Percentiles rank a stretch among this genome's conserved stretches.
These are phyloP conservation scores for Trametes cinnabarina DNA, from an alignment of 768 basidiomycete genomes.

Conservation along the genomic window DNA sequence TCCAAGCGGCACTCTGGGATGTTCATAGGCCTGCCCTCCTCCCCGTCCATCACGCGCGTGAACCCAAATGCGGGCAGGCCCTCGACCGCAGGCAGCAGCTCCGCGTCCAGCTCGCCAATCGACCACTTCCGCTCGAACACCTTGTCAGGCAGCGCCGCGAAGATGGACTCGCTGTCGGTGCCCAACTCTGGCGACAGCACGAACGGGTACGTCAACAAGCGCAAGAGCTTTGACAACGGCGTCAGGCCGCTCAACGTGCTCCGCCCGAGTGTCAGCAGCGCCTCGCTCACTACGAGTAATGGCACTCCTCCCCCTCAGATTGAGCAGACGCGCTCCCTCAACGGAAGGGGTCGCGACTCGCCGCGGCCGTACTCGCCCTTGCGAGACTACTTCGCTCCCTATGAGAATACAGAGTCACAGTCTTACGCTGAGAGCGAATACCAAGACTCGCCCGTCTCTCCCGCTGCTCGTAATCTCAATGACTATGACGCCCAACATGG, in stretches of 20 bases:
- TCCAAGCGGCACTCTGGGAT: constrained; percentile 20
- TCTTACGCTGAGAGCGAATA: constrained; percentile 10
- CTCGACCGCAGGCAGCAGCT: constrained; percentile 14
- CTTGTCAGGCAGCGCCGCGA: constrained; percentile 7
- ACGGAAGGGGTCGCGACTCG: constrained; percentile 24
- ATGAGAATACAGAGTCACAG: constrained; percentile 14
- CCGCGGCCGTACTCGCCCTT: constrained; percentile 33
- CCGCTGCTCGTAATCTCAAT: neutral
- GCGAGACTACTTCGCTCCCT: constrained; percentile 31
- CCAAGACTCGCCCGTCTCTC: constrained; percentile 13
- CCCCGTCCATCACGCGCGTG: constrained; percentile 15
- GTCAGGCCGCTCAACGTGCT: constrained; percentile 39
- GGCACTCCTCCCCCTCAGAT: neutral
- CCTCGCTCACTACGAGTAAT: constrained; percentile 12
- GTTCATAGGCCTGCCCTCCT: constrained; percentile 21
- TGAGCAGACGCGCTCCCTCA: constrained; percentile 7
- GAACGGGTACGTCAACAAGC: constrained; percentile 24
- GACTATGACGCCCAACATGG: neutral
- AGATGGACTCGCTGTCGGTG: constrained; percentile 20
- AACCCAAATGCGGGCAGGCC: constrained; percentile 10
- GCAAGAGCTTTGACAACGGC: constrained; percentile 46
- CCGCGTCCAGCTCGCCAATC: constrained; percentile 14
- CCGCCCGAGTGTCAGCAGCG: constrained; percentile 22
- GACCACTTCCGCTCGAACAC: constrained; percentile 22
- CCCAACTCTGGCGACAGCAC: constrained; percentile 11